Evolutionary conservation across 768 basidiomycete species (phyloP), one percentile per base, ranked within the genome.

Genomic region (Coprinopsis strossmayeri): DNA sequence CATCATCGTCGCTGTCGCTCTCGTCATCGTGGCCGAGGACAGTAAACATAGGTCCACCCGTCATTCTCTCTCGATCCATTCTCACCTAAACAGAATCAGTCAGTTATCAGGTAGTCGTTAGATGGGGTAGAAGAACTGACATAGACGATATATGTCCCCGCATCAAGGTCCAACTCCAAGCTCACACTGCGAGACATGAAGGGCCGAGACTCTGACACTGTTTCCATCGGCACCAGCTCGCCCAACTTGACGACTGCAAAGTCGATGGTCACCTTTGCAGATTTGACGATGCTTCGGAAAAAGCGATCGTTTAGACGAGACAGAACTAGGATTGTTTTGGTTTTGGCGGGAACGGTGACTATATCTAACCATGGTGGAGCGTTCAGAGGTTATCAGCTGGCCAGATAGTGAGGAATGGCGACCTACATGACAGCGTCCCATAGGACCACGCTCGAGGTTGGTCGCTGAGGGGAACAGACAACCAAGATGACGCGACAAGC

Each of bases 381-480:
- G n/a, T n/a, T n/a, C n/a, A n/a, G n/a, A n/a, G n/a, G n/a, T n/a
- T n/a, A n/a, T n/a, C n/a, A n/a, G n/a, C n/a, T n/a, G n/a, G n/a
- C n/a, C n/a, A 67, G 17, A 79, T 64, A 11, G 74, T 60, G 18
- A 63, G 62, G 0, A 76, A 65, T 0, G 63, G 78, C 77, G 79
- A 9, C 74, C 71, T 9, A 81, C 66, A 51, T 81, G 77, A 13
- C 77, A 77, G 44, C 68, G 76, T 2, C 69, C 68, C 76, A 76
- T 79, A 0, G 76, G 74, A n/a, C n/a, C n/a, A n/a, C n/a, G 30
- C 70, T 64, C 11, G 71, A 67, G 25, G 72, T 62, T 5, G 71
- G 66, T 17, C 67, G 64, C 4, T 59, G 55, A 3, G 61, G 65
- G n/a, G 74, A 71, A 28, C 70, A 64, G 3, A n/a, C n/a, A 77